phyloP scores from a whole-genome alignment of 352 stramenopile genomes.

The Phytophthora agathidicida region DNA sequence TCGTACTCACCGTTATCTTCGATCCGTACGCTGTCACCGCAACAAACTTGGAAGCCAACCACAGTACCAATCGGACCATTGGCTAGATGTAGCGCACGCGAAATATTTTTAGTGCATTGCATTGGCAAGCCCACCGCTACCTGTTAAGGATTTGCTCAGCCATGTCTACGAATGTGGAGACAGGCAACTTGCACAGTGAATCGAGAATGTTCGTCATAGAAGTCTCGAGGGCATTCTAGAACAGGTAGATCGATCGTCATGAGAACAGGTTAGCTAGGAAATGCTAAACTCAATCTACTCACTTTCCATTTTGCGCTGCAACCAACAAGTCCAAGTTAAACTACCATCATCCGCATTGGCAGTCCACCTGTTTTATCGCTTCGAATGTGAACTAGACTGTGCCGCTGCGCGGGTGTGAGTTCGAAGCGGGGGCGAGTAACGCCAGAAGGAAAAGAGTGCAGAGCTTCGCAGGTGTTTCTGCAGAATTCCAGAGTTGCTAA shows the following conservation, averaged over 20 bases:
- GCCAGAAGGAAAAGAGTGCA: constrained; percentile 5
- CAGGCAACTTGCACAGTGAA: too few species aligned
- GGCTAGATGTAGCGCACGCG: not conserved
- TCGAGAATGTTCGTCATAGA: too few species aligned
- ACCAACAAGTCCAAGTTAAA: too few species aligned
- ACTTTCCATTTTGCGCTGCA: too few species aligned
- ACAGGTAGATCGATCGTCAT: too few species aligned
- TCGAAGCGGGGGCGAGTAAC: not conserved
- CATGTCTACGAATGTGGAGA: too few species aligned
- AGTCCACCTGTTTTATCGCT: not conserved
- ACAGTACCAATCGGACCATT: constrained; percentile 10
- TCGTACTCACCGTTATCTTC: not conserved
- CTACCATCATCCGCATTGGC: not conserved
- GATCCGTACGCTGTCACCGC: not conserved
- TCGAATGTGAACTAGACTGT: not conserved
- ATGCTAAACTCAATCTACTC: too few species aligned
- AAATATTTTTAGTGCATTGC: constrained; percentile 16
- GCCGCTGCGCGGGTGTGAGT: not conserved
- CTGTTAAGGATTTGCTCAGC: too few species aligned
- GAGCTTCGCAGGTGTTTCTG: not conserved
- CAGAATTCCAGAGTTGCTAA: not conserved
- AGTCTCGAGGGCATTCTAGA: too few species aligned
- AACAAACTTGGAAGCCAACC: not conserved
- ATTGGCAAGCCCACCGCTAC: not conserved
- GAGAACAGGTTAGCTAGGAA: too few species aligned